Evolutionary conservation across 2,329 filamentous ascomycete genomes (phyloP).

Genomic region (Xenoacremonium recifei): DNA sequence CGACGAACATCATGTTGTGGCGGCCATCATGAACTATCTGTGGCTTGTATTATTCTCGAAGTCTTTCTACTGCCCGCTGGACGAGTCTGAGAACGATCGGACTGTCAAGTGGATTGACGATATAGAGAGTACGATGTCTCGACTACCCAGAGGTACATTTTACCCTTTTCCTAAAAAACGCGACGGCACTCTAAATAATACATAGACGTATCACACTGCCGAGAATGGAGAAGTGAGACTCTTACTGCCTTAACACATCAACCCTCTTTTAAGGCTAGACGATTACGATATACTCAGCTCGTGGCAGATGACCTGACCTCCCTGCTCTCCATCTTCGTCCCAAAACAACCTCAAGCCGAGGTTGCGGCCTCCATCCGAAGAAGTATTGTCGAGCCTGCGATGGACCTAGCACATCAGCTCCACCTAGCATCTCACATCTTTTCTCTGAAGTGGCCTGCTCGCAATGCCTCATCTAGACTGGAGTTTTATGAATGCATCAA

Average conservation of each 20-base stretch:
- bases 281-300: constrained; percentile 26
- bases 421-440: constrained; percentile 33
- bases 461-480: constrained; percentile 32
- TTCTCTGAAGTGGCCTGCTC: constrained; percentile 37
- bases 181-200: too few species aligned
- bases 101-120: constrained; percentile 33
- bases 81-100: constrained; percentile 28
- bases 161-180: too few species aligned
- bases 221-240: constrained; percentile 38
- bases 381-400: constrained; percentile 34
- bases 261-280: constrained; percentile 28
- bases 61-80: constrained; percentile 36
- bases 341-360: constrained; percentile 24
- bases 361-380: constrained; percentile 32
- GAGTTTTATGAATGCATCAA: constrained; percentile 38
- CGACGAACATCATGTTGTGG: constrained; percentile 36
- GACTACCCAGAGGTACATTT: constrained; percentile 31
- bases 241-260: constrained; percentile 33
- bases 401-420: constrained; percentile 35
- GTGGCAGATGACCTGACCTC: constrained; percentile 34
- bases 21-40: constrained; percentile 37
- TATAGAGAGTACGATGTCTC: constrained; percentile 31
- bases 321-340: constrained; percentile 29
- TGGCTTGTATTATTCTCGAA: constrained; percentile 34
- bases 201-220: constrained; percentile 32